Percentiles rank a stretch among this genome's conserved stretches.
Evolutionary conservation across 352 stramenopile genomes (phyloP).

Genomic region (Peronospora destructor): DNA sequence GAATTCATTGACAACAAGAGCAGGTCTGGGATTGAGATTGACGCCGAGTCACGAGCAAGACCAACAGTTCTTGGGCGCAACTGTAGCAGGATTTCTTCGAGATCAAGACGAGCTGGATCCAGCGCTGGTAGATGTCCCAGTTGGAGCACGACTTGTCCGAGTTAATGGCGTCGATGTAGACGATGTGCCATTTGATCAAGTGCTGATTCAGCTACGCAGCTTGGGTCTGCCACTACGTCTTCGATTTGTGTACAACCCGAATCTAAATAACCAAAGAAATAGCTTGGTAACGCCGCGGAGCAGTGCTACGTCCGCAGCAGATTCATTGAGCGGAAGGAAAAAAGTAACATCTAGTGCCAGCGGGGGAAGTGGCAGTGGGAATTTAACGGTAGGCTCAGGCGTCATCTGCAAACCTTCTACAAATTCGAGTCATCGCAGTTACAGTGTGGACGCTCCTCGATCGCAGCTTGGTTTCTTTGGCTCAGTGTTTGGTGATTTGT

Average conservation of each 20-base stretch:
- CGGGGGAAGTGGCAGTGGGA: constrained; percentile 18
- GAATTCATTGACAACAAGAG: constrained; percentile 45
- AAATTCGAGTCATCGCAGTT: constrained; percentile 29
- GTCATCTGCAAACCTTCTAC: constrained; percentile 1
- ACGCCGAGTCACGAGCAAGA: constrained; percentile 57
- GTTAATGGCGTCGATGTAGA: constrained; percentile 67
- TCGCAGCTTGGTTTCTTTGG: constrained; percentile 46
- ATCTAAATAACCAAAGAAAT: constrained; percentile 31
- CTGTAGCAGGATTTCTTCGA: constrained; percentile 59
- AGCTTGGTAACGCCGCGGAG: constrained; percentile 6
- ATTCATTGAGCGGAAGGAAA: constrained; percentile 14
- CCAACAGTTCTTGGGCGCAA: constrained; percentile 54
- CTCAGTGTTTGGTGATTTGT: constrained; percentile 63
- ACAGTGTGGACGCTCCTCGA: constrained; percentile 44
- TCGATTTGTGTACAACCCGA: constrained; percentile 57
- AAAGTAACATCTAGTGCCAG: constrained; percentile 6
- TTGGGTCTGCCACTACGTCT: constrained; percentile 50
- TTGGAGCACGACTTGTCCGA: constrained; percentile 57
- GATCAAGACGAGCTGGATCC: constrained; percentile 51
- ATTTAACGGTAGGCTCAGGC: constrained; percentile 2
- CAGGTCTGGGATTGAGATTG: constrained; percentile 53
- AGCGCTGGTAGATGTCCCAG: constrained; percentile 44
- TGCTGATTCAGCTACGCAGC: constrained; percentile 46
- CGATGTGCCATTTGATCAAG: constrained; percentile 53
- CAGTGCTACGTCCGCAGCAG: constrained; percentile 5